phyloP scores from a whole-genome alignment of 345 rosid genomes.

The Moringa oleifera region DNA sequence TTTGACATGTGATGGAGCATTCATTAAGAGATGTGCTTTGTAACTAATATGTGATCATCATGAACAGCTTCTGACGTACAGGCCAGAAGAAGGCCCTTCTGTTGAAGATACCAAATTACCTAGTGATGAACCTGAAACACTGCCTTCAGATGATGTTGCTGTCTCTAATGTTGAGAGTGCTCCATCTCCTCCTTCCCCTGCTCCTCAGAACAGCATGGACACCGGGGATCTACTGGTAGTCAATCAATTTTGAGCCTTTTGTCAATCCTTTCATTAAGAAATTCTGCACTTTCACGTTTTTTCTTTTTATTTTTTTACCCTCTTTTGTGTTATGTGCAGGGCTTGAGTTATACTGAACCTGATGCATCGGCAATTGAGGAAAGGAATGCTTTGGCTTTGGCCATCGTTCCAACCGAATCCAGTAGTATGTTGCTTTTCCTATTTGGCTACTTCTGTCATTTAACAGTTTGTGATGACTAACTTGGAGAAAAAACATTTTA shows the following conservation, averaged over 20 bases:
- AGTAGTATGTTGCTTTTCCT: conserved; percentile 24
- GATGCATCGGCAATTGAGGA: conserved; percentile 78
- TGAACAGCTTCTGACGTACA: conserved; percentile 73
- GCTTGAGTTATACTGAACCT: conserved; percentile 45
- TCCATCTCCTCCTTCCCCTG: conserved; percentile 40
- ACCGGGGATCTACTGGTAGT: conserved; percentile 84
- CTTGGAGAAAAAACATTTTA: background rate
- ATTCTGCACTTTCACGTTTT: conserved; percentile 1
- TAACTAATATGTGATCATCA: conserved; percentile 21
- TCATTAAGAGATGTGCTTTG: background rate
- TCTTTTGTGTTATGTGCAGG: conserved; percentile 37
- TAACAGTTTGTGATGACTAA: conserved; percentile 5
- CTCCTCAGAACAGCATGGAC: conserved; percentile 50
- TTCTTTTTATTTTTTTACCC: conserved; percentile 4
- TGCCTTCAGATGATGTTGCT: conserved; percentile 42
- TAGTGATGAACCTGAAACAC: conserved; percentile 57
- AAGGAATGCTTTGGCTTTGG: conserved; percentile 87
- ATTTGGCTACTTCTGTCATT: background rate
- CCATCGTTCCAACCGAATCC: conserved; percentile 68
- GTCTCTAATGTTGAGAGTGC: conserved; percentile 37
- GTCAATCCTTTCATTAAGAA: conserved; percentile 1
- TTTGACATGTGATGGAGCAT: background rate
- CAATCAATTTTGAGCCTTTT: conserved; percentile 2
- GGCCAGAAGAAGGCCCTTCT: conserved; percentile 65
- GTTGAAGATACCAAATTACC: conserved; percentile 44